Evolutionary conservation across 768 basidiomycete species (phyloP).

Genomic region (Inosperma sp.): DNA sequence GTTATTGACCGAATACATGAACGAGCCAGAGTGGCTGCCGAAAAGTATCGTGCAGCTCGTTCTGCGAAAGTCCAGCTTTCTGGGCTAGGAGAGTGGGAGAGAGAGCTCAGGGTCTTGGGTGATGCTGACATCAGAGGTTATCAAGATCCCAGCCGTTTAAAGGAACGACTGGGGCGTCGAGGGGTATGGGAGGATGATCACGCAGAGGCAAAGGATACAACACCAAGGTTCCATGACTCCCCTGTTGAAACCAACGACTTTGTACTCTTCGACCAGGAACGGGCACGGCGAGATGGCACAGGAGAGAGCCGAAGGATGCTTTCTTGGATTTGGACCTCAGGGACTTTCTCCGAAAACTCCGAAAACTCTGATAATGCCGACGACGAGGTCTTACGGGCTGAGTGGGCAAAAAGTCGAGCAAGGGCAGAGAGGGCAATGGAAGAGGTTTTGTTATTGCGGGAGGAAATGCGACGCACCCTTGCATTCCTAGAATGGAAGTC

Average conservation of each 20-base stretch:
- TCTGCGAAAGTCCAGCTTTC: conserved; percentile 5
- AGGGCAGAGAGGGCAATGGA: too few relatives aligned
- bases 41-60: conserved; percentile 12
- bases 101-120: background rate
- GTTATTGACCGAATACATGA: conserved; percentile 13
- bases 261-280: background rate
- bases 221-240: background rate
- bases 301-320: too few relatives aligned
- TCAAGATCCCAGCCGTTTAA: conserved; percentile 8
- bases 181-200: conserved; percentile 12
- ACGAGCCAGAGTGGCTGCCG: conserved; percentile 1
- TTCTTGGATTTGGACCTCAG: too few relatives aligned
- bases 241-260: background rate
- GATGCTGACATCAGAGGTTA: conserved; percentile 9
- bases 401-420: too few relatives aligned
- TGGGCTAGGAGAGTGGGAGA: conserved; percentile 8
- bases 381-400: conserved; percentile 2
- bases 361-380: background rate
- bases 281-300: background rate
- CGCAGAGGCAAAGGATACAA: background rate
- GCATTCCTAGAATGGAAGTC: too few relatives aligned
- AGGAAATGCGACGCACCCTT: too few relatives aligned
- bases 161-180: background rate
- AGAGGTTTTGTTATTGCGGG: too few relatives aligned
- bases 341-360: background rate